Evolutionary conservation across 2,329 filamentous ascomycete species (phyloP), one percentile per base, ranked within the genome.

Genomic region (Phyllosticta citriasiana): DNA sequence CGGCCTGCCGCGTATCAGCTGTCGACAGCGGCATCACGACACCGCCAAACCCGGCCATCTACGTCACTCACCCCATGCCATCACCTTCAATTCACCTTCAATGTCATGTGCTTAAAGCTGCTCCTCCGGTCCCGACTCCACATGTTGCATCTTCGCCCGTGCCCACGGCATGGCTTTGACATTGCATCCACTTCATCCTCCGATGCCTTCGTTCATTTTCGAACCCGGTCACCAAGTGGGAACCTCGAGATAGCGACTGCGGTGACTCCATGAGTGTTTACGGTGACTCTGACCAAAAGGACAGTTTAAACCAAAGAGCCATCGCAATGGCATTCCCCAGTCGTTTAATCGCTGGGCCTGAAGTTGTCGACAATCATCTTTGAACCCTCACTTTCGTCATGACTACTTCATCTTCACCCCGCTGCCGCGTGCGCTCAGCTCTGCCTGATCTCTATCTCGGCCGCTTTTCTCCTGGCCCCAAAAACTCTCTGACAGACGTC

Each of bases 401-500:
- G 40, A 16, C n/a, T 47, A n/a, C 40, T 47, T 47, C 40, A 35
- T 33, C 54, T n/a, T 27, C 27, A 35, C 19, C 27, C n/a, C 72
- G 72, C 27, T 69, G 70, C 59, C 68, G 73, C 61, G 68, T 78
- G 53, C 70, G 76, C 54, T 68, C 75, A 9, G 65, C 78, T 8
- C 71, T 77, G 10, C 70, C 76, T 24, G 69, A 63, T 14, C 63
- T 74, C 16, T 65, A 72, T 55, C 67, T 76, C 2, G 75, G 74
- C 16, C 69, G 71, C 53, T 73, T 73, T 56, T 64, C 69, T 0
- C 62, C 76, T 0, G 77, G 77, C 1, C 67, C 72, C 2, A 74
- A 73, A 61, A 78, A 79, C 65, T 73, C 72, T 52, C 65, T 78
- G 53, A 77, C 76, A n/a, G 77, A 79, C 58, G 68, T 78, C 12